Base-by-base conservation (phyloP, 1,284 basidiomycete genomes). In the Peniophora sp. region DNA sequence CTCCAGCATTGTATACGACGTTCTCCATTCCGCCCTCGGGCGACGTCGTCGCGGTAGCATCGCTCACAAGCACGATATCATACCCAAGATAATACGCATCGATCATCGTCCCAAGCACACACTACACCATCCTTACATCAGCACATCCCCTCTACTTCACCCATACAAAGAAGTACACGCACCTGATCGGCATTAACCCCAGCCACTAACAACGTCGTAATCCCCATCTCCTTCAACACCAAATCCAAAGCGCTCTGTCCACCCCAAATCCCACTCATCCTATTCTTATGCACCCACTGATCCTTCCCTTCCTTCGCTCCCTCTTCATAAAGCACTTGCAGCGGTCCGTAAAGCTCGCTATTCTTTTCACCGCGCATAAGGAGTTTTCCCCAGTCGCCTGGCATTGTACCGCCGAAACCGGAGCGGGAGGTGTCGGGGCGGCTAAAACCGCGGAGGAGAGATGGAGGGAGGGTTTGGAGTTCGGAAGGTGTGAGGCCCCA, bases 271-370 rank as follows among this genome's bases (percentile, higher is more conserved):
- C 75, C 82, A 58, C 82, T 83, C 77, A 85, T 84, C 50, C 82
- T 83, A 62, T 85, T 85, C 64, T 85, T 86, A 63, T 85, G 78
- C 50, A 86, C 79, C 83, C 82, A 85, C 50, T 81, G 69, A 64
- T 86, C 83, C 19, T 79, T 80, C 0, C 80, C 81, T 5, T 63
- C 64, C 11, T 70, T 65, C 55, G 70, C 66, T 8, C 82, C 82
- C 50, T 74, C 69, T 52, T 75, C 55, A 57, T 76, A 85, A 53
- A 77, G 71, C 1, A 63, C 66, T 54, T 85, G 79, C 46, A 86
- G 66, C 2, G 80, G 79, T 0, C 75, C 79, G 61, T 85, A 84
- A 47, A 85, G 65, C n/a, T 72, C 70, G 14, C 74, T 63, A 56
- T 79, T 85, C 53, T 64, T 69, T 51, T 70, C 73, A 41, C 67